phyloP scores from a whole-genome alignment of 164 flowering plant species.

The Pachysandra terminalis region DNA sequence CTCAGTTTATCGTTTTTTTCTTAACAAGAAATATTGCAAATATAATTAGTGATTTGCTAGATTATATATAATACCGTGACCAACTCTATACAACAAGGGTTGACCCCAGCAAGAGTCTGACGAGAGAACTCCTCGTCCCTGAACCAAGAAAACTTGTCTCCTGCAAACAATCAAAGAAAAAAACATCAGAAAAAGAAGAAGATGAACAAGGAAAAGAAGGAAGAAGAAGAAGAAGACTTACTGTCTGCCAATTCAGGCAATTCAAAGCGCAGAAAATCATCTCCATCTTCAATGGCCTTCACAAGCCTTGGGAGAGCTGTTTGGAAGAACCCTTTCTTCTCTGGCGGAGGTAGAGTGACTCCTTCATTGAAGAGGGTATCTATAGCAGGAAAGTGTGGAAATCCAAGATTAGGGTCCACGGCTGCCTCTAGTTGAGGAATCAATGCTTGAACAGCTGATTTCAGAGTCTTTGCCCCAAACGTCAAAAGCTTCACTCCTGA shows the following conservation, averaged over 20 bases:
- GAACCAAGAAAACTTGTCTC: conserved; percentile 40
- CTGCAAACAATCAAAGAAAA: conserved; percentile 12
- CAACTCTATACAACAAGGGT: conserved; percentile 29
- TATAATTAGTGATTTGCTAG: too few relatives aligned
- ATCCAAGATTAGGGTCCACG: conserved; percentile 28
- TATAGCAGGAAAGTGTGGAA: conserved; percentile 45
- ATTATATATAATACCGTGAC: conserved; percentile 30
- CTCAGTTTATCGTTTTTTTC: too few relatives aligned
- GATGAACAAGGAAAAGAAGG: conserved; percentile 3
- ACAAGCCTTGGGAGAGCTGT: conserved; percentile 33
- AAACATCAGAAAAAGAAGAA: not conserved
- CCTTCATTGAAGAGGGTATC: conserved; percentile 45
- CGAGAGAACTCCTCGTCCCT: conserved; percentile 43
- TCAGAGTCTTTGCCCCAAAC: conserved; percentile 44
- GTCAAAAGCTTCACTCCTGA: conserved; percentile 47
- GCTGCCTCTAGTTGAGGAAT: conserved; percentile 37
- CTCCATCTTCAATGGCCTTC: conserved; percentile 16
- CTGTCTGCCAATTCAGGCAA: conserved; percentile 26
- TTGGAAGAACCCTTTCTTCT: conserved; percentile 3
- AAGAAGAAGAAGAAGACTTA: not conserved
- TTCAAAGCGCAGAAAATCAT: conserved; percentile 27
- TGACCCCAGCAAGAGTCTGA: conserved; percentile 39
- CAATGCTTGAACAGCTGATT: conserved; percentile 43
- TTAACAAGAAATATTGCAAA: too few relatives aligned
- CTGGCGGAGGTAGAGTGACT: conserved; percentile 22